phyloP scores from a whole-genome alignment of 2,329 filamentous ascomycete species.

The Sporothrix luriei region DNA sequence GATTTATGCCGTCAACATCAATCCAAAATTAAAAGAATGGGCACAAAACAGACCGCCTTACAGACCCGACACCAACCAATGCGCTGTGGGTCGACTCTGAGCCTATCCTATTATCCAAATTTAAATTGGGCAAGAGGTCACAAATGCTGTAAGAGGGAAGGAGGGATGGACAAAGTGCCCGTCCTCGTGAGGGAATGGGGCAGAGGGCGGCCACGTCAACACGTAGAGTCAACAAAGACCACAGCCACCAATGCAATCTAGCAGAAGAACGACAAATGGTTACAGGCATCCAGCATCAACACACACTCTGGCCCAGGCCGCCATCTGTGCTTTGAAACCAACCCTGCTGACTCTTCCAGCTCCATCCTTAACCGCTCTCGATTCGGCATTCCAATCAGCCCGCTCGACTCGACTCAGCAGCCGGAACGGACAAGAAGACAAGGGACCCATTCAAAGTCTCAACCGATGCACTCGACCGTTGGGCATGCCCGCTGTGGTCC shows the following conservation, averaged over 20 bases:
- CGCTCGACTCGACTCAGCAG: neutral
- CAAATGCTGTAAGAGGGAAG: constrained; percentile 1
- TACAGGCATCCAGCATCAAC: neutral
- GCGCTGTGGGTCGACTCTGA: neutral
- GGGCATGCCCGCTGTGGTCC: neutral
- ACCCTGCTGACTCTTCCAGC: neutral
- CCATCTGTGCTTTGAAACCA: too few species aligned
- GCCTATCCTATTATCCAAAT: neutral
- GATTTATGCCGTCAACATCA: too few species aligned
- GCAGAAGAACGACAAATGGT: neutral
- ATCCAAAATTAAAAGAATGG: too few species aligned
- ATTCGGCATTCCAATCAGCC: too few species aligned
- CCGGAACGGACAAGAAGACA: neutral
- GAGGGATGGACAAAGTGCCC: neutral
- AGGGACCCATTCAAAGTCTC: neutral
- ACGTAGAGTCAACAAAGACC: constrained; percentile 4
- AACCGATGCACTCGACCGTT: neutral
- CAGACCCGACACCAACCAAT: neutral
- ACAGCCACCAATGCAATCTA: neutral
- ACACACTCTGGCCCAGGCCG: neutral
- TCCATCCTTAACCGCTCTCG: neutral
- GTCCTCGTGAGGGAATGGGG: neutral
- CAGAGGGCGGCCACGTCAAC: constrained; percentile 13
- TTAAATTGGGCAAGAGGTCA: neutral
- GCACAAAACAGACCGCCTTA: neutral